Percentiles rank a stretch among this genome's conserved stretches.
Evolutionary conservation across 371 early-diverging fungal species (phyloP).

Genomic region (Blakeslea trispora): DNA sequence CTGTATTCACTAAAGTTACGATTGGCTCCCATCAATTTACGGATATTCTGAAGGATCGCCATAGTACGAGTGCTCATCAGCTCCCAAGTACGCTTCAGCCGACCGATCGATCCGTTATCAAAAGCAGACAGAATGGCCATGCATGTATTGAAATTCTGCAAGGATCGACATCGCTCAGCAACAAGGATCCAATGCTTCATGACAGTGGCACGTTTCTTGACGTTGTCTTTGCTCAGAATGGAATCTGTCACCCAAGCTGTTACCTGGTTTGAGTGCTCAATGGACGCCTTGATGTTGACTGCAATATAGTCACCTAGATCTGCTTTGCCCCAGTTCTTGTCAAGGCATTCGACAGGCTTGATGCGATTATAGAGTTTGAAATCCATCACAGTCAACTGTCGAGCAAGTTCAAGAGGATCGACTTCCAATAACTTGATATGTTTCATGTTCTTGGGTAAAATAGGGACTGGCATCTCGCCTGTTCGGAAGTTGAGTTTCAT

Average conservation of each 20-base stretch:
- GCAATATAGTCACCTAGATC: conserved; percentile 55
- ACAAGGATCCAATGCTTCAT: conserved; percentile 84
- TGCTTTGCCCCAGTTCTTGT: conserved; percentile 77
- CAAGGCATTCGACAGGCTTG: conserved; percentile 74
- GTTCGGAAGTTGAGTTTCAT: conserved; percentile 70
- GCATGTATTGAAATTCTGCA: conserved; percentile 83
- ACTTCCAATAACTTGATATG: conserved; percentile 66
- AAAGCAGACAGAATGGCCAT: conserved; percentile 87
- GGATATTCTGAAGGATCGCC: conserved; percentile 50
- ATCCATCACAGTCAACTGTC: conserved; percentile 86
- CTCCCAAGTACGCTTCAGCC: conserved; percentile 87
- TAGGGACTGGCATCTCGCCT: conserved; percentile 67
- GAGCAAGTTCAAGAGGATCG: conserved; percentile 82
- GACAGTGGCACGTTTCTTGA: conserved; percentile 72
- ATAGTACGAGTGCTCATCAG: conserved; percentile 49
- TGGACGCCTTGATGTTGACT: conserved; percentile 66
- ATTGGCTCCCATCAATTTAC: conserved; percentile 71
- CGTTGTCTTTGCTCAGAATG: conserved; percentile 78
- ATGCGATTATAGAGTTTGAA: conserved; percentile 68
- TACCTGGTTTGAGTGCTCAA: conserved; percentile 70
- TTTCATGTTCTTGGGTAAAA: conserved; percentile 72
- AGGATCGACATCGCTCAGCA: conserved; percentile 62
- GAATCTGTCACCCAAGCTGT: conserved; percentile 89
- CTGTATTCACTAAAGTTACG: conserved; percentile 86
- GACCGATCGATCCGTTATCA: conserved; percentile 82